Conservation (phyloP, 805 yeast genomes). For the Myxozyma neotropica region DNA sequence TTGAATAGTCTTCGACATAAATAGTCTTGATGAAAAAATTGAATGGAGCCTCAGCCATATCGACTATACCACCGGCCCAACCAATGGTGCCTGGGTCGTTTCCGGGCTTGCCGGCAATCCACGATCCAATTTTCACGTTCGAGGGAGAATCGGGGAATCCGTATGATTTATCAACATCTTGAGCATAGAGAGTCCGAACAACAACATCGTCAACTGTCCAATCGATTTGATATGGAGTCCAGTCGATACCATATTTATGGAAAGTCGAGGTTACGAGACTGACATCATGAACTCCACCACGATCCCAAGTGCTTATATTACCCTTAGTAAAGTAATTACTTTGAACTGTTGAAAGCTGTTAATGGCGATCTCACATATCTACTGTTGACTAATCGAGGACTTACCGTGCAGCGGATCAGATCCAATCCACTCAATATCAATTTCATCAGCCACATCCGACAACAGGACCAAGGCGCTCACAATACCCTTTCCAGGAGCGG, state of each 20-base stretch:
- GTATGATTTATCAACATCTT: slow-evolving; percentile 35
- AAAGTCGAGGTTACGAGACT: slow-evolving; percentile 57
- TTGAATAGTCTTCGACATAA: slow-evolving; percentile 55
- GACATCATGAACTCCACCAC: slow-evolving; percentile 73
- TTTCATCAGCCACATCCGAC: slow-evolving; percentile 83
- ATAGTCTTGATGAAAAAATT: slow-evolving; percentile 63
- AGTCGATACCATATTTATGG: slow-evolving; percentile 82
- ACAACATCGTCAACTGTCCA: slow-evolving; percentile 75
- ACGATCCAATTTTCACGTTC: slow-evolving; percentile 61
- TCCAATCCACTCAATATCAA: slow-evolving; percentile 87
- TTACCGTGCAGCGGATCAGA: slow-evolving; percentile 71
- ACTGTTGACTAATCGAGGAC: background rate
- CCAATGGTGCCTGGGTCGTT: slow-evolving; percentile 63
- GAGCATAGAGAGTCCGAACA: slow-evolving; percentile 62
- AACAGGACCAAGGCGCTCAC: slow-evolving; percentile 80
- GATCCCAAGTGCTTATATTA: slow-evolving; percentile 69
- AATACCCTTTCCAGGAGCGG: slow-evolving; percentile 79
- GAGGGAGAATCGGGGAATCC: slow-evolving; percentile 92
- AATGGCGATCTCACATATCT: no score
- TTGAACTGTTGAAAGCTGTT: slow-evolving; percentile 18
- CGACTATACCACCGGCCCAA: slow-evolving; percentile 77
- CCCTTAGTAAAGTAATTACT: slow-evolving; percentile 74
- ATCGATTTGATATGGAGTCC: slow-evolving; percentile 66
- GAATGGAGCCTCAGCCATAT: slow-evolving; percentile 62
- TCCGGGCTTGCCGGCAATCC: slow-evolving; percentile 55